phyloP scores from a whole-genome alignment of 2,329 filamentous ascomycete species.

The Aspergillus brunneoviolaceus region DNA sequence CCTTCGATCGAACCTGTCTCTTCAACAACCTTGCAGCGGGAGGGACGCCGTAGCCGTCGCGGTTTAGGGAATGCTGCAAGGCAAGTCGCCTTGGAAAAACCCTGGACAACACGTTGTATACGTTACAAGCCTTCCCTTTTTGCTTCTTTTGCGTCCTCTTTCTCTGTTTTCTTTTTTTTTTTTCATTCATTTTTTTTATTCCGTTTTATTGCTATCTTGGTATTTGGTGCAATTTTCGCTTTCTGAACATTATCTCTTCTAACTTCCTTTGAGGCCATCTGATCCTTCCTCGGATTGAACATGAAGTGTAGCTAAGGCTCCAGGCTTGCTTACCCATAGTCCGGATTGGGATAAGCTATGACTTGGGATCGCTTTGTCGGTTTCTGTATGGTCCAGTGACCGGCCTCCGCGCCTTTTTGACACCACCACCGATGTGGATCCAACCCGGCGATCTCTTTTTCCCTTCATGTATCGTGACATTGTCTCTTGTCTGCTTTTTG shows the following conservation, averaged over 20 bases:
- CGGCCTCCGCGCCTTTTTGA: conserved; percentile 19
- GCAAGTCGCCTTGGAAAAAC: neutral
- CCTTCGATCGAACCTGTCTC: conserved; percentile 13
- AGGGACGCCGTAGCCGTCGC: conserved; percentile 15
- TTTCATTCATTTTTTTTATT: too few relatives aligned
- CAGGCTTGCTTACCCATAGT: neutral
- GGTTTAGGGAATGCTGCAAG: conserved; percentile 7
- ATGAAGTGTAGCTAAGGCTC: too few relatives aligned
- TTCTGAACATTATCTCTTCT: neutral
- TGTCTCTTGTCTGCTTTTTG: neutral
- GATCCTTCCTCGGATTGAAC: neutral
- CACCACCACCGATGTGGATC: conserved; percentile 26
- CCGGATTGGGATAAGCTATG: conserved; percentile 22
- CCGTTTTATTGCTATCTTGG: too few relatives aligned
- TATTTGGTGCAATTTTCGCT: too few relatives aligned
- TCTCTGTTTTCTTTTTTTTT: neutral
- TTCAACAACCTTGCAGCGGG: conserved; percentile 19
- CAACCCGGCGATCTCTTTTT: conserved; percentile 22
- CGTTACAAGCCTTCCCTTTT: neutral
- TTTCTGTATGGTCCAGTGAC: conserved; percentile 9
- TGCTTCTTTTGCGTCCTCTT: neutral
- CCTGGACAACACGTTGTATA: neutral
- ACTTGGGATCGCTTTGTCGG: conserved; percentile 7
- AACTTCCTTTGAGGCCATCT: neutral
- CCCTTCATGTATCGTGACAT: conserved; percentile 4